Conservation (phyloP, 1,139 yeast genomes). For the Saccharomyces hybrid region DNA sequence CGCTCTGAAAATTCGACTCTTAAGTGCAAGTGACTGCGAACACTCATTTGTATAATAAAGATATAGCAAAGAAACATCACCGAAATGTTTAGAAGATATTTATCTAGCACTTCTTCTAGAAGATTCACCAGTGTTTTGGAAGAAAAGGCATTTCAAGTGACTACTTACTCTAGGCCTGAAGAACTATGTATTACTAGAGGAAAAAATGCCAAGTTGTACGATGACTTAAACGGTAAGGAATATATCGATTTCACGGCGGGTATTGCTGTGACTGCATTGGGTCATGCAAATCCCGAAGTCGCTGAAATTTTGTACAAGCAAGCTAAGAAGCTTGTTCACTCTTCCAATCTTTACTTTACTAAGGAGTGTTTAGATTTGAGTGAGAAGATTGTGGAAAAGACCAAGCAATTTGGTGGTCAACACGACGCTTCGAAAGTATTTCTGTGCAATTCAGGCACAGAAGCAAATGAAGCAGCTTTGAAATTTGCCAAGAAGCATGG, state of each 20-base stretch:
- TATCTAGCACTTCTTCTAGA: slow-evolving; percentile 10
- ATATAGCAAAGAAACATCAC: neutral
- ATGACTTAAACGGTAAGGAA: slow-evolving; percentile 65
- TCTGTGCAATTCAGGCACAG: slow-evolving; percentile 88
- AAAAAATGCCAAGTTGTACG: slow-evolving; percentile 24
- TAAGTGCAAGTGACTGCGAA: slow-evolving; percentile 20
- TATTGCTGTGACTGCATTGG: slow-evolving; percentile 91
- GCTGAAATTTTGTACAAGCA: slow-evolving; percentile 66
- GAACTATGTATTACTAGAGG: slow-evolving; percentile 31
- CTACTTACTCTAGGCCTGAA: slow-evolving; percentile 32
- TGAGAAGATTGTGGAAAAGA: slow-evolving; percentile 58
- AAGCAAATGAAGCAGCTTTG: slow-evolving; percentile 95
- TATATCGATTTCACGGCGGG: slow-evolving; percentile 92
- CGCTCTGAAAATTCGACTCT: slow-evolving; percentile 6
- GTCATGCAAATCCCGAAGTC: slow-evolving; percentile 73
- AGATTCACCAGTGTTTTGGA: slow-evolving; percentile 10
- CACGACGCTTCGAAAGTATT: slow-evolving; percentile 74
- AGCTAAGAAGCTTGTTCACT: slow-evolving; percentile 64
- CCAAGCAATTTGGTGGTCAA: slow-evolving; percentile 71
- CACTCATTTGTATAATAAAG: slow-evolving; percentile 1
- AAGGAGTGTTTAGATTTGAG: slow-evolving; percentile 77
- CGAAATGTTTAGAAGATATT: slow-evolving; percentile 17
- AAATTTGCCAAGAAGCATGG: slow-evolving; percentile 91
- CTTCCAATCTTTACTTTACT: slow-evolving; percentile 80
- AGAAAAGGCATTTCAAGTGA: slow-evolving; percentile 24